These are phyloP conservation scores for Candida saitoana DNA, from an alignment of 805 yeast species.

Conservation along the genomic window DNA sequence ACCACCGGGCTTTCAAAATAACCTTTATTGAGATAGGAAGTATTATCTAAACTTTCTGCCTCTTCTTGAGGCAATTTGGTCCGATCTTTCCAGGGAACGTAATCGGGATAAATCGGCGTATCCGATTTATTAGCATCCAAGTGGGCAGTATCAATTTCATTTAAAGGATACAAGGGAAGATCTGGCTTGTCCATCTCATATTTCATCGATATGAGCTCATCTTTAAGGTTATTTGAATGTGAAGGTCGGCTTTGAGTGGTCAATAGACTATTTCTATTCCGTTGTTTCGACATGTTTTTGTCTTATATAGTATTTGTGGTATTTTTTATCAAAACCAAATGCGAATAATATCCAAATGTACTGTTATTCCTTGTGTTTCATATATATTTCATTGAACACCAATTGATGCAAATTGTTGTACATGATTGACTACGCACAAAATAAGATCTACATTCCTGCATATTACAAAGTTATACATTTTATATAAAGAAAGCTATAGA, in stretches of 20 bases:
- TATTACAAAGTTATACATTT: background rate
- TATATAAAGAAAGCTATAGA: too few species aligned
- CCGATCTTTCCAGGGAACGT: conserved; percentile 64
- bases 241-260: conserved; percentile 20
- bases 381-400: background rate
- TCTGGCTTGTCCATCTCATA: conserved; percentile 34
- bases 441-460: background rate
- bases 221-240: conserved; percentile 20
- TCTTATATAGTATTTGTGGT: background rate
- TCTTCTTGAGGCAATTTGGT: conserved; percentile 22
- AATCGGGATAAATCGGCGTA: conserved; percentile 57
- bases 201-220: conserved; percentile 32
- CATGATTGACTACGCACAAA: background rate
- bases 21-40: conserved; percentile 61
- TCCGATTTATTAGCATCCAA: conserved; percentile 4
- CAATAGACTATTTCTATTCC: conserved; percentile 25
- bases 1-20: conserved; percentile 58
- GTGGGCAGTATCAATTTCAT: conserved; percentile 17
- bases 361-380: background rate
- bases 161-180: conserved; percentile 31
- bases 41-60: conserved; percentile 50
- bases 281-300: conserved; percentile 23
- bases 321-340: background rate
- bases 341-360: background rate
- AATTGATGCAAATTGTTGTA: conserved; percentile 1